phyloP scores from a whole-genome alignment of 1,139 yeast species.

The Blastobotrys ciferrii region DNA sequence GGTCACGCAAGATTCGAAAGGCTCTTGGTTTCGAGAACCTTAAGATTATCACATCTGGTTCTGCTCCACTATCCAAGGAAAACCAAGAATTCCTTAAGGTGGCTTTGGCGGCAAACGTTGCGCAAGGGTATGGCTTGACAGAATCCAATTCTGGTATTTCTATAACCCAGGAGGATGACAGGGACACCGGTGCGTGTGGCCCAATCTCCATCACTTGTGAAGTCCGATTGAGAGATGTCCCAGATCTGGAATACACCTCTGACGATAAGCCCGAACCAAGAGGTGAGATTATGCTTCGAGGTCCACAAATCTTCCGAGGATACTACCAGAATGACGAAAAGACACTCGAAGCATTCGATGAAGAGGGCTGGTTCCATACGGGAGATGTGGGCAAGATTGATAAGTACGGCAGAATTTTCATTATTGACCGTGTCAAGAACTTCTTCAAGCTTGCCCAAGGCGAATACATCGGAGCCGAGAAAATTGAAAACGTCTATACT shows the following conservation, averaged over 20 bases:
- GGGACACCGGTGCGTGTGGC: slow-evolving; percentile 59
- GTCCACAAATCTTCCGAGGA: slow-evolving; percentile 60
- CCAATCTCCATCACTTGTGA: slow-evolving; percentile 54
- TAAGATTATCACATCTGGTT: slow-evolving; percentile 52
- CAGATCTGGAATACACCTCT: slow-evolving; percentile 61
- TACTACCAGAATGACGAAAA: slow-evolving; percentile 60
- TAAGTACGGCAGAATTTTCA: slow-evolving; percentile 52
- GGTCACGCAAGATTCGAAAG: slow-evolving; percentile 52
- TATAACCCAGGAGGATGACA: slow-evolving; percentile 47
- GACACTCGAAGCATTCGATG: slow-evolving; percentile 52
- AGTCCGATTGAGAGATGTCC: slow-evolving; percentile 60
- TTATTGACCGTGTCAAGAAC: slow-evolving; percentile 75
- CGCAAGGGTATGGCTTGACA: slow-evolving; percentile 78
- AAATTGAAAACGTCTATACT: slow-evolving; percentile 63
- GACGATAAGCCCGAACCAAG: slow-evolving; percentile 49
- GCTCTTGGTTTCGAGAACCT: slow-evolving; percentile 58
- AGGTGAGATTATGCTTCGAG: slow-evolving; percentile 65
- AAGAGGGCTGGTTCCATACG: slow-evolving; percentile 73
- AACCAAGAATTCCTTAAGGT: slow-evolving; percentile 61
- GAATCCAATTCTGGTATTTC: slow-evolving; percentile 69
- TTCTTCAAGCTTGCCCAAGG: slow-evolving; percentile 82
- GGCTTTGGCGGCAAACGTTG: slow-evolving; percentile 56
- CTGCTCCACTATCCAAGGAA: slow-evolving; percentile 69
- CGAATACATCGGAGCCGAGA: slow-evolving; percentile 78
- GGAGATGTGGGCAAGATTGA: slow-evolving; percentile 70